A percentile compares a stretch with the other conserved stretches of the same genome.
Evolutionary conservation across 257 asterid genomes (phyloP).

Genomic region (Solanum etuberosum): DNA sequence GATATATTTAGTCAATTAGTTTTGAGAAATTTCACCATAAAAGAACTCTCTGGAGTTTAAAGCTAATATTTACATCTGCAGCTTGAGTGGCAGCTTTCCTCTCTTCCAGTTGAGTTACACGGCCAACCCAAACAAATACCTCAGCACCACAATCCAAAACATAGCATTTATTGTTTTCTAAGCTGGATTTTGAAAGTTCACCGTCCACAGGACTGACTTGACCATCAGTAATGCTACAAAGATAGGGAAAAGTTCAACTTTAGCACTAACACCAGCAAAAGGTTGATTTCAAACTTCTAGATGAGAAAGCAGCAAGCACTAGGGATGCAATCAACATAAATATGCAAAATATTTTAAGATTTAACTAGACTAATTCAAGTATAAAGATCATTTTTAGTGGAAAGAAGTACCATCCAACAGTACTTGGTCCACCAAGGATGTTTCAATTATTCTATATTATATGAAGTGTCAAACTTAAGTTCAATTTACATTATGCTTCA

Average conservation of each 20-base stretch:
- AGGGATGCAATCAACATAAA: not conserved
- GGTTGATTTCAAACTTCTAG: not conserved
- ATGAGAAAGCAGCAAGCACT: not conserved
- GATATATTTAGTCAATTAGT: constrained; percentile 2
- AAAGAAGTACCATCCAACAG: not conserved
- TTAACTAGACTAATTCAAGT: not conserved
- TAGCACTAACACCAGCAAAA: not conserved
- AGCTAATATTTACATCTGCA: constrained; percentile 42
- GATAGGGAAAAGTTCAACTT: not conserved
- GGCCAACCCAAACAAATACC: constrained; percentile 77
- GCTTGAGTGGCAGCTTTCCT: constrained; percentile 54
- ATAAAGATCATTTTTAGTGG: not conserved
- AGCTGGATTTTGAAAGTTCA: constrained; percentile 60
- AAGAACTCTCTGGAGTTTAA: not conserved
- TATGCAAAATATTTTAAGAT: not conserved
- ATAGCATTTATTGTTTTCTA: constrained; percentile 68
- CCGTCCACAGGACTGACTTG: constrained; percentile 44
- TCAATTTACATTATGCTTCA: not conserved
- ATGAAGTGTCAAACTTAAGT: not conserved
- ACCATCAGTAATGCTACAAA: constrained; percentile 45
- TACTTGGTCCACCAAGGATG: not conserved
- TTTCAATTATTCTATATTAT: not conserved
- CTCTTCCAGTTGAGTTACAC: constrained; percentile 72
- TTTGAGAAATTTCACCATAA: constrained; percentile 4
- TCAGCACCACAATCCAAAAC: constrained; percentile 74